phyloP scores from a whole-genome alignment of 768 basidiomycete species.

The Tricholoma sp. region DNA sequence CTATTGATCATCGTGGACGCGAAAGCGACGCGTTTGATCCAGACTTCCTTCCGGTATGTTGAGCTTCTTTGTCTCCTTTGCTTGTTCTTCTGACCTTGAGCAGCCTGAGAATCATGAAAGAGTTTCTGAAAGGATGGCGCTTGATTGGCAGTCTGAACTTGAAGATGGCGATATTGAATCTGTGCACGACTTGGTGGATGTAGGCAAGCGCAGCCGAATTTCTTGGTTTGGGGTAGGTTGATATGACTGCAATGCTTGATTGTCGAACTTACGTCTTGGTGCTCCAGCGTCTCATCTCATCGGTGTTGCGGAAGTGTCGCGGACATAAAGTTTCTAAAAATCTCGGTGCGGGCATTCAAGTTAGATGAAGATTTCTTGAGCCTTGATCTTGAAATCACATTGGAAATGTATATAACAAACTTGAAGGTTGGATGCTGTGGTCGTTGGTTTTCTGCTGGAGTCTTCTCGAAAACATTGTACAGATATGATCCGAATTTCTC shows the following conservation, averaged over 20 bases:
- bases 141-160: background rate
- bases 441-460: no score
- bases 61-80: background rate
- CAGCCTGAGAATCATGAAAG: background rate
- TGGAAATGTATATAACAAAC: background rate
- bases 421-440: background rate
- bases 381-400: background rate
- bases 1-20: conserved; percentile 1
- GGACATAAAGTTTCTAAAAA: background rate
- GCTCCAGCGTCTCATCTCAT: background rate
- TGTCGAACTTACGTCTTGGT: background rate
- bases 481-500: no score
- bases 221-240: background rate
- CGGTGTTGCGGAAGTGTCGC: background rate
- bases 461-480: no score
- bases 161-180: background rate
- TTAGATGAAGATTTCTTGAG: background rate
- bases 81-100: background rate
- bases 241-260: background rate
- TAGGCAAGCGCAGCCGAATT: background rate
- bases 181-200: background rate
- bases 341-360: background rate
- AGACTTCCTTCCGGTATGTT: background rate
- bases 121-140: background rate
- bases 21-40: background rate